These are phyloP conservation scores for Laguncularia racemosa DNA, from an alignment of 345 rosid genomes.

Conservation along the genomic window DNA sequence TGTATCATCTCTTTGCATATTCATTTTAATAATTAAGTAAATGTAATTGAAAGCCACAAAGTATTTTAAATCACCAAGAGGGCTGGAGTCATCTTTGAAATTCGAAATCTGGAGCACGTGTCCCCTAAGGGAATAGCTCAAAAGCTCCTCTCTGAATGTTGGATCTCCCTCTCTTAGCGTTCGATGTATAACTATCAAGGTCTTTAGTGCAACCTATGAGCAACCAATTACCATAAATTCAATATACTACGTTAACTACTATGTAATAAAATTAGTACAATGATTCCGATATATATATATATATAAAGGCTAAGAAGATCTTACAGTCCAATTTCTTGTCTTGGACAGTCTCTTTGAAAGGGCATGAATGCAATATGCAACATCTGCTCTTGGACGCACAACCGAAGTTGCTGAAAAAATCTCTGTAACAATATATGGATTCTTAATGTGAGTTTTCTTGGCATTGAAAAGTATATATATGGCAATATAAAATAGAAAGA, in stretches of 20 bases:
- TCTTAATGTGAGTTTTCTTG: too few relatives aligned
- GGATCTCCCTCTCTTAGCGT: conserved; percentile 97
- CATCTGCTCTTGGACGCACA: conserved; percentile 85
- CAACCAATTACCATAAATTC: too few relatives aligned
- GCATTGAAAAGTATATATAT: too few relatives aligned
- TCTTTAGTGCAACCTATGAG: conserved; percentile 80
- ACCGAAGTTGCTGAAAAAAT: conserved; percentile 86
- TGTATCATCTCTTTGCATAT: too few relatives aligned
- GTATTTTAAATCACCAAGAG: conserved; percentile 47
- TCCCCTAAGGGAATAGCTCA: conserved; percentile 63
- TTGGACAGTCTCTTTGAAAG: conserved; percentile 79
- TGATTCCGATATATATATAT: not conserved
- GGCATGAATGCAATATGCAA: conserved; percentile 88
- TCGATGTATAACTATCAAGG: conserved; percentile 89
- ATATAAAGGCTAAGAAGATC: not conserved
- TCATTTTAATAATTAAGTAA: too few relatives aligned
- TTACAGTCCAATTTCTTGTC: conserved; percentile 86
- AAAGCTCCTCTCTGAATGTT: conserved; percentile 79
- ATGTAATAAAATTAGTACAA: not conserved
- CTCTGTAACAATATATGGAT: too few relatives aligned
- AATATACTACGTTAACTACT: not conserved
- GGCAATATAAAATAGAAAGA: too few relatives aligned
- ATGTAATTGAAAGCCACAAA: too few relatives aligned
- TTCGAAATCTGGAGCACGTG: conserved; percentile 82
- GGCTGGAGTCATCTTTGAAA: conserved; percentile 92